Evolutionary conservation across 2,329 filamentous ascomycete species (phyloP), one percentile per base, ranked within the genome.

Genomic region (Curvularia hawaiiensis): DNA sequence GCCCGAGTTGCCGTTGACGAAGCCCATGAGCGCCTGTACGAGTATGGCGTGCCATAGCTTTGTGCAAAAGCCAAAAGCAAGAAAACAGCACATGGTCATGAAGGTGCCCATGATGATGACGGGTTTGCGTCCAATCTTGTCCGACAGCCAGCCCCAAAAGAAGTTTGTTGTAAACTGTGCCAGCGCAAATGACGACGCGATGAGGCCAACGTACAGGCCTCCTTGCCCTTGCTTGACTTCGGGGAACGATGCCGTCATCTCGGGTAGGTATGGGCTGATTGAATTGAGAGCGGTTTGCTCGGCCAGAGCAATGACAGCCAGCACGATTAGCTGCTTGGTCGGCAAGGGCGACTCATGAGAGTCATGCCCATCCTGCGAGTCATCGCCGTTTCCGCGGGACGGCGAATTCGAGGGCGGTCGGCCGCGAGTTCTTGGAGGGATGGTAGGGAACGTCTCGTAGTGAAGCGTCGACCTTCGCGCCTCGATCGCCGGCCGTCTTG

Each of bases 221-320:
- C 90, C 89, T 67, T 92, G 81, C 6, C 81, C 82, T 1, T 83
- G 78, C 20, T 89, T 84, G 20, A 97, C 88, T 60, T 91, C 91
- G 1, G 91, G 90, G 73, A 98, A 98, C 1, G 87, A 88, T 22
- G 87, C 85, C 1, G 93, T 88, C 94, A 99, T 98, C 67, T 92
- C 86, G 0, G 95, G 95, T 1, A 99, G 85, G 76, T 99, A 99
- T 1, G 95, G 95, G 11, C 90, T 90, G 70, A 99, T 97, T 22
- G 92, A 97, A 77, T 99, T 99, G 72, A 99, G 84, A 0, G 95
- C 95, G 0, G 94, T 98, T 81, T 99, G 95, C 75, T 99, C 95
- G 52, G 91, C 90, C 22, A 99, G 83, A 7, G 93, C 93, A 59
- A 99, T 90, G 63, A 97, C 80, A 1, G 94, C 94, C 33, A 99